Percentiles rank a stretch among this genome's conserved stretches.
phyloP scores from a whole-genome alignment of 345 rosid species.

The Aquilaria sinensis region DNA sequence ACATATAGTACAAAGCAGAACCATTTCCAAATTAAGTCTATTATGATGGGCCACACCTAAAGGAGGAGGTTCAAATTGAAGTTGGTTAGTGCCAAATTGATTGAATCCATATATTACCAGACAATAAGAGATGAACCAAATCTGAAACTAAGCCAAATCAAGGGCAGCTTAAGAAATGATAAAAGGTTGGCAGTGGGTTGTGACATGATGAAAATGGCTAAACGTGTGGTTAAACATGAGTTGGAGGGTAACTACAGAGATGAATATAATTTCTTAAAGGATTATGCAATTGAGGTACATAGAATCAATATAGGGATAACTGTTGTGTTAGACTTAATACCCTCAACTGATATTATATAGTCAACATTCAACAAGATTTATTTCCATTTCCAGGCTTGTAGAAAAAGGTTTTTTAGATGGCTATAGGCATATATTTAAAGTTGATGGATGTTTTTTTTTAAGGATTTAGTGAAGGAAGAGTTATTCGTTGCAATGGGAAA shows the following conservation, averaged over 20 bases:
- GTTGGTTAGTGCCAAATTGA: too few species aligned
- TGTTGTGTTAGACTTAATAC: not conserved
- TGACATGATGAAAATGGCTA: not conserved
- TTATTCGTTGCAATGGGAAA: not conserved
- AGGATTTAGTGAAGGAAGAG: not conserved
- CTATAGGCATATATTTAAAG: not conserved
- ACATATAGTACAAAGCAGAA: too few species aligned
- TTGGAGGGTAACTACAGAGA: not conserved
- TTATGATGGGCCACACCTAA: too few species aligned
- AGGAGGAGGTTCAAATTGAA: too few species aligned
- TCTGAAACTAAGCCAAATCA: too few species aligned
- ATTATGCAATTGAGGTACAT: too few species aligned
- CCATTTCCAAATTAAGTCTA: too few species aligned
- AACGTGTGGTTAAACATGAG: not conserved
- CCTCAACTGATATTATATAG: not conserved
- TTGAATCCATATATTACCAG: too few species aligned
- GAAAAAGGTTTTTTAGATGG: not conserved
- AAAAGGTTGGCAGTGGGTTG: too few species aligned
- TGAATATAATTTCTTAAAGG: not conserved
- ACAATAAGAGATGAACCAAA: too few species aligned
- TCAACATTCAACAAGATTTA: not conserved
- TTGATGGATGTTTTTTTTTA: not conserved
- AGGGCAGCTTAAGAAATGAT: not conserved
- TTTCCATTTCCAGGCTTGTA: not conserved
- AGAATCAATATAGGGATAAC: not conserved